Evolutionary conservation across 2,329 filamentous ascomycete genomes (phyloP).

Genomic region (Diaporthe sp.): DNA sequence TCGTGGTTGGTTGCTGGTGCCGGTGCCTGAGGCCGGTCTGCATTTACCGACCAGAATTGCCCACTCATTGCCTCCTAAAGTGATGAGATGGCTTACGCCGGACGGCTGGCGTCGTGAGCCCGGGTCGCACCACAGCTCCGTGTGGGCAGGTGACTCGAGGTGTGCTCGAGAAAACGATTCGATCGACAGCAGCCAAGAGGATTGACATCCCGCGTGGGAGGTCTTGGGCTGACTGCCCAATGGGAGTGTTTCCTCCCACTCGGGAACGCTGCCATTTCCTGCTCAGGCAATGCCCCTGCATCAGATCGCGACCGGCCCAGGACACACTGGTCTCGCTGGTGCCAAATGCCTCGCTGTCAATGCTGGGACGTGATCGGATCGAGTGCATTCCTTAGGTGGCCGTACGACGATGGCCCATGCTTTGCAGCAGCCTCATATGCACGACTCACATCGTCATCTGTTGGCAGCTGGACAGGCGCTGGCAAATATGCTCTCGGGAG

Average conservation of each 20-base stretch:
- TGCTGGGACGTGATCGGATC: slow-evolving; percentile 12
- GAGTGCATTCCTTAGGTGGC: not conserved
- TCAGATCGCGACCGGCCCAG: slow-evolving; percentile 9
- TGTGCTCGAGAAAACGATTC: not conserved
- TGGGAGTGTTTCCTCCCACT: slow-evolving; percentile 33
- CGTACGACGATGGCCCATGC: not conserved
- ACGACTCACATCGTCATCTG: not conserved
- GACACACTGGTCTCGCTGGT: not conserved
- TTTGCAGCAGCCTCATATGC: slow-evolving; percentile 6
- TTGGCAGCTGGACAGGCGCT: not conserved
- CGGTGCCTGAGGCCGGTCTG: slow-evolving; percentile 1
- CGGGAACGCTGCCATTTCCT: not conserved
- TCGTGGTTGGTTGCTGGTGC: slow-evolving; percentile 15
- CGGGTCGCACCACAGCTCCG: slow-evolving; percentile 34
- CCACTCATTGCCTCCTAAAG: not conserved
- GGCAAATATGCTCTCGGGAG: slow-evolving; percentile 10
- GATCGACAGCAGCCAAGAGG: not conserved
- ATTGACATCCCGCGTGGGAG: slow-evolving; percentile 38
- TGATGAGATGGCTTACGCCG: not conserved
- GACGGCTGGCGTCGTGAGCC: not conserved
- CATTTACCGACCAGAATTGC: not conserved
- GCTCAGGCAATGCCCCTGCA: slow-evolving; percentile 14
- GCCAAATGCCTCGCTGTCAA: not conserved
- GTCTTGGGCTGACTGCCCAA: slow-evolving; percentile 26
- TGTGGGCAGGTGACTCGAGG: slow-evolving; percentile 34